Evolutionary conservation across 768 basidiomycete genomes (phyloP), one percentile per base, ranked within the genome.

Genomic region (Amanita exitialis): DNA sequence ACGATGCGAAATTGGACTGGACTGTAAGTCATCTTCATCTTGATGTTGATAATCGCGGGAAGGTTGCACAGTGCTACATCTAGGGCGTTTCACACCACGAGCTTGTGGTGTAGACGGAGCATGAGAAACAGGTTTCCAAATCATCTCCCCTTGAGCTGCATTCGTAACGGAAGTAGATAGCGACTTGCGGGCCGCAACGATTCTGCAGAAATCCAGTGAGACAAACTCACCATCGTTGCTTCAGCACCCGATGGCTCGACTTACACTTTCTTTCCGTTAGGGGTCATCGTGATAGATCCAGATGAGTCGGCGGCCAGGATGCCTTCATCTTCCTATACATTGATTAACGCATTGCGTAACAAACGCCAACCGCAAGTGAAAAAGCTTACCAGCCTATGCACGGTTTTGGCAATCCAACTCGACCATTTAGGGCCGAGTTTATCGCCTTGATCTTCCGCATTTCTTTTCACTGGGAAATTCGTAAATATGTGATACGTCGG

Each of bases 351-450:
- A 47, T 23, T 20, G 16, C 16, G 36, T 34, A 32, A 20, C 23
- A 7, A 34, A 43, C 16, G 4, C n/a, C n/a, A 32, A 16, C 47
- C 5, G n/a, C 8, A 37, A 16, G 21, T 25, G 20, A 20, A 48
- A 3, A 42, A 6, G 28, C 72, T 12, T 30, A 75, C 77, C 42
- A 78, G 65, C 52, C 68, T 72, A 32, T 68, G 64, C 0, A 77
- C 65, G 6, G 75, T 69, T 50, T 69, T 71, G 25, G 65, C 59
- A 21, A 78, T 72, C 73, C 74, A 77, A 25, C 60, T 69, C 12
- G 68, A 61, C 77, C 76, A 78, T 32, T 71, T 66, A 5, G 73
- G 73, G 3, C 76, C 76, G 8, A 78, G 64, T 43, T 65, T 71
- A 43, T 75, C 75, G 50, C 71, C 66, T 39, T 65, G 67, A 25